Percentiles rank a stretch among this genome's conserved stretches.
phyloP scores from a whole-genome alignment of 164 flowering plant genomes.

The Akebia trifoliata region DNA sequence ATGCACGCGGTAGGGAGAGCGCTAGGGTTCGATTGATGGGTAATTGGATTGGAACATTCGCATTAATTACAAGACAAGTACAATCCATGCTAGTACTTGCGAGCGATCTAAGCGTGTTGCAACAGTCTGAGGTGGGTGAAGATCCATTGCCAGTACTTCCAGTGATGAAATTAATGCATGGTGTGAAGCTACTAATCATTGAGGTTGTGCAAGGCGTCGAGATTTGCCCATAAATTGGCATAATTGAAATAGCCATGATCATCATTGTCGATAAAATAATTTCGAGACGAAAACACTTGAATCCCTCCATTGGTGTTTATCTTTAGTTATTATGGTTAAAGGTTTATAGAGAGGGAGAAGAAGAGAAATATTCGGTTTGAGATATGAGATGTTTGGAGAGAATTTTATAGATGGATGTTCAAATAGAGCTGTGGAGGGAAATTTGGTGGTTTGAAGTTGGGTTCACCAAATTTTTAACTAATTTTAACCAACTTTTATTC shows the following conservation, averaged over 20 bases:
- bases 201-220: slow-evolving; percentile 50
- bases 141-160: slow-evolving; percentile 47
- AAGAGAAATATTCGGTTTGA: background rate
- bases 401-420: too few relatives aligned
- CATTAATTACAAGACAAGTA: slow-evolving; percentile 64
- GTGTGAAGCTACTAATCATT: slow-evolving; percentile 54
- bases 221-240: slow-evolving; percentile 48
- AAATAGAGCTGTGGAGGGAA: too few relatives aligned
- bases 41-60: slow-evolving; percentile 54
- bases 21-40: slow-evolving; percentile 41
- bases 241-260: slow-evolving; percentile 18
- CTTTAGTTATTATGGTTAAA: background rate
- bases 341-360: too few relatives aligned
- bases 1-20: slow-evolving; percentile 34
- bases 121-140: slow-evolving; percentile 66
- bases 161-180: slow-evolving; percentile 65
- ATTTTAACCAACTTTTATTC: too few relatives aligned
- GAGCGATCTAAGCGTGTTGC: slow-evolving; percentile 47
- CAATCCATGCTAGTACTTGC: slow-evolving; percentile 47
- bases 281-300: slow-evolving; percentile 3
- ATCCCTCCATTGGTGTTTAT: slow-evolving; percentile 16
- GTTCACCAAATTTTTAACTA: too few relatives aligned
- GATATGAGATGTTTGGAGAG: too few relatives aligned
- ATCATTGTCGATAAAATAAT: slow-evolving; percentile 15
- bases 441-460: too few relatives aligned